Evolutionary conservation across 108 stramenopile species (phyloP).

Genomic region (Mediolabrus comicus): DNA sequence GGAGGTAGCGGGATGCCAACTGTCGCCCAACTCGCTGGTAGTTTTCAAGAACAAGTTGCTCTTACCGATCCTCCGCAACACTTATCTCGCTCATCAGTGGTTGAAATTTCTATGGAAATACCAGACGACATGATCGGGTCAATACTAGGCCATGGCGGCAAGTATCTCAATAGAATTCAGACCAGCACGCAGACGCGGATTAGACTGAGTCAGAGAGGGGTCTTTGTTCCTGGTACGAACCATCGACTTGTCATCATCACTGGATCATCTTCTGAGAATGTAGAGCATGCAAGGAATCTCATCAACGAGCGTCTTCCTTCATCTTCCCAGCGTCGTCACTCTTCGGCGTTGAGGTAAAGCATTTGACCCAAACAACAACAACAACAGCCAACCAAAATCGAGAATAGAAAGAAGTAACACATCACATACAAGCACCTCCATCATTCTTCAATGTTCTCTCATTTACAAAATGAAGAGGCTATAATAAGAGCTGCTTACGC

Average conservation of each 20-base stretch:
- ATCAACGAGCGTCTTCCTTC: slow-evolving; percentile 52
- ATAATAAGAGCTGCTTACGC: not conserved
- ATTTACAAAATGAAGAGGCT: too few relatives aligned
- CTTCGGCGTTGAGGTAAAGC: too few relatives aligned
- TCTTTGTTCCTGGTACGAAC: slow-evolving; percentile 73
- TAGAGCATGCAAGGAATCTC: slow-evolving; percentile 55
- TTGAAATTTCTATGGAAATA: slow-evolving; percentile 45
- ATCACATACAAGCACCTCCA: not conserved
- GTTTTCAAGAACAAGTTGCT: slow-evolving; percentile 22
- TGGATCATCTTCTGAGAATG: slow-evolving; percentile 61
- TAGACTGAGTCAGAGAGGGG: slow-evolving; percentile 70
- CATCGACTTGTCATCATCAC: slow-evolving; percentile 73
- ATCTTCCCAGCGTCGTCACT: not conserved
- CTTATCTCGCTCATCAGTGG: not conserved
- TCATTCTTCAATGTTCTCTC: too few relatives aligned
- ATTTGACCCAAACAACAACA: not conserved
- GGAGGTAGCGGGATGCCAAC: not conserved
- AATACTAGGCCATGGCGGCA: slow-evolving; percentile 69
- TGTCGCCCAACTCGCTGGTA: not conserved
- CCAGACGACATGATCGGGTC: slow-evolving; percentile 74
- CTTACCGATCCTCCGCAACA: not conserved
- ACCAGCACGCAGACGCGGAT: slow-evolving; percentile 61
- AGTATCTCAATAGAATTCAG: slow-evolving; percentile 64
- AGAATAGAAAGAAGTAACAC: not conserved
- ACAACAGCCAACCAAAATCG: not conserved